Percentiles rank a stretch among this genome's conserved stretches.
These are phyloP conservation scores for Neostapfia colusana DNA, from an alignment of 176 grass and related monocot species.

Conservation along the genomic window DNA sequence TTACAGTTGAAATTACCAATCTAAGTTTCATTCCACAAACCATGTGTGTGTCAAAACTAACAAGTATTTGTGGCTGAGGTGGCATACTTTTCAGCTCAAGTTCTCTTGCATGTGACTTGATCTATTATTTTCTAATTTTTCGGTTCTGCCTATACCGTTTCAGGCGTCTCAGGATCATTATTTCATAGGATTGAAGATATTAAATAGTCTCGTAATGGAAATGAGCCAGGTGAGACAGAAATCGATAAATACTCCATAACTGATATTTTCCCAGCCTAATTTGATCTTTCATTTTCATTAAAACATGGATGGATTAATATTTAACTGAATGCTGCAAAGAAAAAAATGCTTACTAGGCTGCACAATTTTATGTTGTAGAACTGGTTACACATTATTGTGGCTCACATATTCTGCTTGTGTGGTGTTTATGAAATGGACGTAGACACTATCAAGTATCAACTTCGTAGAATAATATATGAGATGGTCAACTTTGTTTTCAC, in stretches of 20 bases:
- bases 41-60: not conserved
- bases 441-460: not conserved
- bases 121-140: slow-evolving; percentile 35
- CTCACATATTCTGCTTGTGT: not conserved
- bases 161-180: slow-evolving; percentile 96
- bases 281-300: not conserved
- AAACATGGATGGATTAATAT: slow-evolving; percentile 7
- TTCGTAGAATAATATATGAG: slow-evolving; percentile 6
- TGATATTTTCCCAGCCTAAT: slow-evolving; percentile 3
- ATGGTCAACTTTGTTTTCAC: not conserved
- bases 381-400: not conserved
- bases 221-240: slow-evolving; percentile 84
- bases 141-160: slow-evolving; percentile 37
- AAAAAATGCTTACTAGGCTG: slow-evolving; percentile 17
- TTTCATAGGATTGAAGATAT: slow-evolving; percentile 96
- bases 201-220: slow-evolving; percentile 83
- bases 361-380: slow-evolving; percentile 22
- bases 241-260: not conserved
- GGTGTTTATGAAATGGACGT: not conserved
- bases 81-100: not conserved
- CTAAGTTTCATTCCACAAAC: not conserved
- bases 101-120: slow-evolving; percentile 3
- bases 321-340: not conserved
- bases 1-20: not conserved
- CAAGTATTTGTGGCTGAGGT: not conserved